Base-by-base conservation (phyloP, 148 eudicot genomes). In the Nyssa sinensis region DNA sequence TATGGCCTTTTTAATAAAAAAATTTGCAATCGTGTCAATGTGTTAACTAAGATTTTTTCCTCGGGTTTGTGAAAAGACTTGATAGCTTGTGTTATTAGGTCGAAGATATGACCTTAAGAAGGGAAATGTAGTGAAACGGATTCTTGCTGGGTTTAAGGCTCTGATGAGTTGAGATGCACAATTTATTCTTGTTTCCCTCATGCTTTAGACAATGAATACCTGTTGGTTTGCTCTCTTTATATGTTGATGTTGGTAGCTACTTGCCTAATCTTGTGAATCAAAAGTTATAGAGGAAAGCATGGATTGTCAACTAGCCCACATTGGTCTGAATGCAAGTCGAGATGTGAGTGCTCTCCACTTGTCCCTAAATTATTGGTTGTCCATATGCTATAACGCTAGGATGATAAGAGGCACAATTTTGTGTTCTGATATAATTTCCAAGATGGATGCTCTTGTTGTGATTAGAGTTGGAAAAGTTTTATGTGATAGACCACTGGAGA, bases 251-350 rank as follows among this genome's bases (percentile, higher is more conserved):
- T 64, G 79, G 82, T 79, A 95, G 98, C 88, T 95, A 97, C 86
- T 88, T 86, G 49, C 98, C 98, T 1, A 95, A 95, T 83, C 96
- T 95, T 69, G 88, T 70, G 69, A 89, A 79, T 78, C 89, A 85
- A 84, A 89, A 84, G 98, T 95, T 81, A 88, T 95, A 69, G 88
- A 90, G 66, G 97, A 95, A 84, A 92, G 93, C 87, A 87, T 95
- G 96, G 97, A 95, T 73, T 77, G 81, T 74, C 87, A 81, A 68
- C 87, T 86, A 64, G 87, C 91, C 21, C 97, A 86, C 77, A 79
- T 95, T 67, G 98, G 98, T 75, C 85, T 95, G 66, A 92, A 84
- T 78, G 94, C 98, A 32, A 83, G 84, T 60, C 86, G 86, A 74
- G 94, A 95, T 89, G 98, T 95, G 87, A 87, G 97, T 64, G 14